Evolutionary conservation across 176 grass and related monocot species (phyloP).

Genomic region (Oryza meyeriana): DNA sequence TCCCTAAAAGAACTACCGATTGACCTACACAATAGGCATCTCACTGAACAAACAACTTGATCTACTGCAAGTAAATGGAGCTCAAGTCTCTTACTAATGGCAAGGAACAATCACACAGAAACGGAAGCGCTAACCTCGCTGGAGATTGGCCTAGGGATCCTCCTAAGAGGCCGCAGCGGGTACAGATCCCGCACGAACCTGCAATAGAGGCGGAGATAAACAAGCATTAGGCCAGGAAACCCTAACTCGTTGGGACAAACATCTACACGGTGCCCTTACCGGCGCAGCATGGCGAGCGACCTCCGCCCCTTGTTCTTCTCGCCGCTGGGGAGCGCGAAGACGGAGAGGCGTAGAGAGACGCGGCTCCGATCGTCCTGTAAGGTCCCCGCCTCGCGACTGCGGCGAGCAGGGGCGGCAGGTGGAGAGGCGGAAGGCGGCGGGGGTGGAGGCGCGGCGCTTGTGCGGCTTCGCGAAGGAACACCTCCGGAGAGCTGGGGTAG

Average conservation of each 20-base stretch:
- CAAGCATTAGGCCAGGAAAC: slow-evolving; percentile 28
- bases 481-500: neutral
- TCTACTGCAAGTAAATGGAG: neutral
- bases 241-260: neutral
- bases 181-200: slow-evolving; percentile 79
- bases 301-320: slow-evolving; percentile 26
- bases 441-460: slow-evolving; percentile 16
- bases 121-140: slow-evolving; percentile 47
- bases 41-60: neutral
- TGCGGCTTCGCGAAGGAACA: slow-evolving; percentile 23
- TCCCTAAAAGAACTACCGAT: neutral
- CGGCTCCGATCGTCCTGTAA: slow-evolving; percentile 3
- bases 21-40: neutral
- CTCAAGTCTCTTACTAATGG: neutral
- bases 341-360: neutral
- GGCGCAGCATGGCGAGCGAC: slow-evolving; percentile 47
- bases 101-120: neutral
- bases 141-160: slow-evolving; percentile 51
- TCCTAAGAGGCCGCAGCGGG: slow-evolving; percentile 40
- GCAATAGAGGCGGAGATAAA: neutral
- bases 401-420: neutral
- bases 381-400: neutral
- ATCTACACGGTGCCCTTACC: slow-evolving; percentile 10
- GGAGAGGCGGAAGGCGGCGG: neutral
- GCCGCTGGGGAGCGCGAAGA: neutral